Evolutionary conservation across 2,329 filamentous ascomycete species (phyloP).

Genomic region (Fusarium pseudocircinatum): DNA sequence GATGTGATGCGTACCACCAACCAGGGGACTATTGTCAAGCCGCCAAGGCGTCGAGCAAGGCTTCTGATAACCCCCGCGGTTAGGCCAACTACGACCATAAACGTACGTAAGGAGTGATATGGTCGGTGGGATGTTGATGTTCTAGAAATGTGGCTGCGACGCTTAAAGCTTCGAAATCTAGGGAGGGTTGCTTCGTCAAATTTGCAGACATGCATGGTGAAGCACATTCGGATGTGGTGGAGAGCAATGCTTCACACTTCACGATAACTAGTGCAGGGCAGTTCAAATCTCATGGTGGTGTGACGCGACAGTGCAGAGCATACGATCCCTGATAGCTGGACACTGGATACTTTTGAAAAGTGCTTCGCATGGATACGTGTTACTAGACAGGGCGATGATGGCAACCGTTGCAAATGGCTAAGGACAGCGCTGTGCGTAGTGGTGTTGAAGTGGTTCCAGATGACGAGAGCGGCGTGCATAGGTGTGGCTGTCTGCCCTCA

Average conservation of each 20-base stretch:
- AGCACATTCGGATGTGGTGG: slow-evolving; percentile 13
- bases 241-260: slow-evolving; percentile 9
- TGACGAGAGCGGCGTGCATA: slow-evolving; percentile 41
- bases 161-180: slow-evolving; percentile 21
- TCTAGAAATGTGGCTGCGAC: slow-evolving; percentile 36
- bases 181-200: slow-evolving; percentile 15
- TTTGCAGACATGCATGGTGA: slow-evolving; percentile 18
- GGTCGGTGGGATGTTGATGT: slow-evolving; percentile 9
- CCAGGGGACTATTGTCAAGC: slow-evolving; percentile 8
- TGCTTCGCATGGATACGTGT: background rate
- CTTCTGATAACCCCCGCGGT: slow-evolving; percentile 10
- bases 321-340: background rate
- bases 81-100: slow-evolving; percentile 5
- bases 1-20: slow-evolving; percentile 11
- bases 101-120: background rate
- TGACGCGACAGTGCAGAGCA: slow-evolving; percentile 24
- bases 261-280: slow-evolving; percentile 11
- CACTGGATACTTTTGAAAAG: background rate
- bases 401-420: slow-evolving; percentile 22
- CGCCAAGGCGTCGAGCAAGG: slow-evolving; percentile 2
- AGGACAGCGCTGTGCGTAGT: slow-evolving; percentile 11
- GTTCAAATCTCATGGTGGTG: slow-evolving; percentile 6
- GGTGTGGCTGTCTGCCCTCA: slow-evolving; percentile 25
- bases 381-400: slow-evolving; percentile 19
- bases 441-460: slow-evolving; percentile 37